A percentile compares a stretch with the other conserved stretches of the same genome.
These are phyloP conservation scores for Globisporangium orthogonon DNA, from an alignment of 352 stramenopile genomes.

Conservation along the genomic window DNA sequence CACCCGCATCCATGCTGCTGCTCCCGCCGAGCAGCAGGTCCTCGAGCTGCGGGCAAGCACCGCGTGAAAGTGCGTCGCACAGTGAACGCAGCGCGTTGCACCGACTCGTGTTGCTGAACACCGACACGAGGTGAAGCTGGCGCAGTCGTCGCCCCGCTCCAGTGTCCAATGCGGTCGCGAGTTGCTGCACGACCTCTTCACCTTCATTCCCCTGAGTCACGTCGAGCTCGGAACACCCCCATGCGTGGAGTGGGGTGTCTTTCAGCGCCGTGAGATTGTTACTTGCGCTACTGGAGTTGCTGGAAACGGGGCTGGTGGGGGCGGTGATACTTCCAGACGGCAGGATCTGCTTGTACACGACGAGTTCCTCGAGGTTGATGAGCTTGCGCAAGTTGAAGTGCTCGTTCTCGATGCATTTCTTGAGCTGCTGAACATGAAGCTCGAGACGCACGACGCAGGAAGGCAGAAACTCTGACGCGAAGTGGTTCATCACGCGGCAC, in stretches of 20 bases:
- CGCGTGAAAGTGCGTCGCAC: conserved; percentile 31
- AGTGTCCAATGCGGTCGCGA: conserved; percentile 26
- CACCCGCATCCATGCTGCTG: conserved; percentile 49
- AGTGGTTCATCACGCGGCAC: conserved; percentile 56
- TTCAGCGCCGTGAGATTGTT: background rate
- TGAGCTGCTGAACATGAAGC: conserved; percentile 36
- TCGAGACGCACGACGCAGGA: conserved; percentile 41
- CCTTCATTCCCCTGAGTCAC: conserved; percentile 44
- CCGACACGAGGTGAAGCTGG: conserved; percentile 51
- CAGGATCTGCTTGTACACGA: conserved; percentile 45
- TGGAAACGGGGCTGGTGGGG: background rate
- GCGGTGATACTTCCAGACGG: background rate
- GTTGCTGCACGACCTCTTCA: conserved; percentile 37
- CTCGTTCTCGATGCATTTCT: conserved; percentile 17
- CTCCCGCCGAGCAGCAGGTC: conserved; percentile 64
- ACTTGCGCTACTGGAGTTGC: too few relatives aligned
- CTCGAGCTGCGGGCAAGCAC: conserved; percentile 40
- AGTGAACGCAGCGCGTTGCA: conserved; percentile 37
- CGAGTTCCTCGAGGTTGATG: conserved; percentile 50
- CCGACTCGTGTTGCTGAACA: conserved; percentile 62
- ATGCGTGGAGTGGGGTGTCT: conserved; percentile 39
- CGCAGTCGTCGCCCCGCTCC: conserved; percentile 35
- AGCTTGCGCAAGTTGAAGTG: conserved; percentile 29
- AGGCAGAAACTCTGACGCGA: conserved; percentile 43
- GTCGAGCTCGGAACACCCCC: conserved; percentile 53